A percentile compares a stretch with the other conserved stretches of the same genome.
These are phyloP conservation scores for Ustilago curta DNA, from an alignment of 1,284 basidiomycete genomes.

Conservation along the genomic window DNA sequence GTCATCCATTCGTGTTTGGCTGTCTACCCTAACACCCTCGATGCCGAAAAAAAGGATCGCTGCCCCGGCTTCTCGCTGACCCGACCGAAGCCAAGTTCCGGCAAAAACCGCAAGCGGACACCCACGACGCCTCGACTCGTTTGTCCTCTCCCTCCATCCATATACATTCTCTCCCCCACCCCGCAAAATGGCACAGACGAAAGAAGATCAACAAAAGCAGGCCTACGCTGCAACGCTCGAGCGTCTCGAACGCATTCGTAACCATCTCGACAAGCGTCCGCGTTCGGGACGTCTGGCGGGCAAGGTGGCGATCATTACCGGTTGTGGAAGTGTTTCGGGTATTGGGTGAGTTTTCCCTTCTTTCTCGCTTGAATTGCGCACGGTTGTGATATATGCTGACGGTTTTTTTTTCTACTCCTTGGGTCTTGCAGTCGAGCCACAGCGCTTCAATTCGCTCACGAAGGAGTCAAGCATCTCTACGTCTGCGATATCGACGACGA, in stretches of 20 bases:
- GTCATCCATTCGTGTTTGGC: neutral
- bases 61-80: constrained; percentile 6
- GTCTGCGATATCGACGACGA: constrained; percentile 80
- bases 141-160: neutral
- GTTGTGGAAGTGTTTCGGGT: constrained; percentile 69
- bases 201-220: constrained; percentile 37
- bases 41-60: too few species aligned
- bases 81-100: constrained; percentile 6
- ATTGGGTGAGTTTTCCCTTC: constrained; percentile 52
- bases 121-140: too few species aligned
- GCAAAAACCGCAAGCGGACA: neutral
- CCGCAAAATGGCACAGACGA: constrained; percentile 27
- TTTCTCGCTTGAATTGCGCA: neutral
- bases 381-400: constrained; percentile 1
- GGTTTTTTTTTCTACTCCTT: neutral
- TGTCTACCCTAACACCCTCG: neutral
- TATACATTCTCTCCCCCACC: constrained; percentile 5
- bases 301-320: constrained; percentile 92
- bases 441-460: constrained; percentile 37
- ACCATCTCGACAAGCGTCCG: constrained; percentile 76
- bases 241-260: constrained; percentile 77
- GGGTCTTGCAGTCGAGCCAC: constrained; percentile 20
- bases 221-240: constrained; percentile 50
- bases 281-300: constrained; percentile 76
- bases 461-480: constrained; percentile 86